These are phyloP conservation scores for Austroboletus niveus DNA, from an alignment of 1,284 basidiomycete species.

Conservation along the genomic window DNA sequence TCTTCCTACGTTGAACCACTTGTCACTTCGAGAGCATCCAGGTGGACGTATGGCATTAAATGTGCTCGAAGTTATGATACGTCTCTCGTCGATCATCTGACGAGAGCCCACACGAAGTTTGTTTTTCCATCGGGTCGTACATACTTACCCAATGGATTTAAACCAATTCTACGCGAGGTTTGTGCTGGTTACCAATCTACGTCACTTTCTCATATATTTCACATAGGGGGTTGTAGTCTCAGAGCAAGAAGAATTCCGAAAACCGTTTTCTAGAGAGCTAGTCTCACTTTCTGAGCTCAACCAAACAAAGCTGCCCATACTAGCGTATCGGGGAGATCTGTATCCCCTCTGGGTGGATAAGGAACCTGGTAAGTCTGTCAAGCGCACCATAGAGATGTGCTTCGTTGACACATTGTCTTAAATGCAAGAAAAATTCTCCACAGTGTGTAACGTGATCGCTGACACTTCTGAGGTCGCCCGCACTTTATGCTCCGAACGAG, in stretches of 20 bases:
- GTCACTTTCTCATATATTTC: neutral
- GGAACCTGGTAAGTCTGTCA: constrained; percentile 11
- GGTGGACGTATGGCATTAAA: constrained; percentile 40
- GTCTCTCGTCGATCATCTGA: constrained; percentile 33
- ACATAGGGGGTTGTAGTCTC: constrained; percentile 31
- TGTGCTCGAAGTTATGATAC: constrained; percentile 27
- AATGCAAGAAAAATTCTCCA: constrained; percentile 8
- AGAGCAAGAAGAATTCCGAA: constrained; percentile 32
- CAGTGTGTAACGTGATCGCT: constrained; percentile 7
- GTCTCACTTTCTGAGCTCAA: neutral
- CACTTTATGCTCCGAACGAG: neutral
- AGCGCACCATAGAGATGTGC: too few species aligned
- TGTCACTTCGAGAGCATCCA: constrained; percentile 46
- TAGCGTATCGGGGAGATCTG: constrained; percentile 15
- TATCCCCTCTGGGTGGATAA: constrained; percentile 20
- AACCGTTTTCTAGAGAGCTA: neutral
- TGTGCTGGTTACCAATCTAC: neutral
- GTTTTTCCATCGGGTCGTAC: constrained; percentile 13
- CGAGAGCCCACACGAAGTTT: constrained; percentile 15
- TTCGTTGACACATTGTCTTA: neutral
- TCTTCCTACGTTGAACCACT: constrained; percentile 49
- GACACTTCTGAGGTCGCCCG: constrained; percentile 6
- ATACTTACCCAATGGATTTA: constrained; percentile 25
- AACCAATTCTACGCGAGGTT: constrained; percentile 32
- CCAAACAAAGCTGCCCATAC: neutral